Evolutionary conservation across 345 rosid genomes (phyloP).

Genomic region (Aethionema arabicum): DNA sequence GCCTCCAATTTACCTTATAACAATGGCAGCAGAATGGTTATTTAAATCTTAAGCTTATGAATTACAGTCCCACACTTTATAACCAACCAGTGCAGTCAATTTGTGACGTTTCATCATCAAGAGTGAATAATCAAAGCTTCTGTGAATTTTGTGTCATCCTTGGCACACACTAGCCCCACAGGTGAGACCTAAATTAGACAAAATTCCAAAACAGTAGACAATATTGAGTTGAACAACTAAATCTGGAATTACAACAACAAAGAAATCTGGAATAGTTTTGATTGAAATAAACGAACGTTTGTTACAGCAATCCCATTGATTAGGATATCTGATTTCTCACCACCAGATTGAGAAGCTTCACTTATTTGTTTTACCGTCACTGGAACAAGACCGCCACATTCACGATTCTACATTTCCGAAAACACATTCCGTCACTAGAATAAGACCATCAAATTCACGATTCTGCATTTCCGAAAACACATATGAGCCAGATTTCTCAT

Average conservation of each 20-base stretch:
- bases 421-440: no score
- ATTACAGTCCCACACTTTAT: neutral
- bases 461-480: conserved; percentile 34
- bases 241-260: neutral
- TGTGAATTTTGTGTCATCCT: no score
- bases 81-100: neutral
- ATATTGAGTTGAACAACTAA: no score
- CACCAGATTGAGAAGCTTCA: conserved; percentile 70
- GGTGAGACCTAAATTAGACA: conserved; percentile 73
- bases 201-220: no score
- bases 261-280: neutral
- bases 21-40: neutral
- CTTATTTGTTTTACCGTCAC: no score
- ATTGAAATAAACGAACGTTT: conserved; percentile 19
- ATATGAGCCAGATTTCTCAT: neutral
- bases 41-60: neutral
- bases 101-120: no score
- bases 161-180: no score
- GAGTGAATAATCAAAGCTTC: no score
- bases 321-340: conserved; percentile 66
- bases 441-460: conserved; percentile 64
- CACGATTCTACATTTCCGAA: no score
- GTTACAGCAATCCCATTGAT: conserved; percentile 63
- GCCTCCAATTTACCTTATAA: conserved; percentile 74
- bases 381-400: no score